These are phyloP conservation scores for Nissolia schottii DNA, from an alignment of 306 rosid species.

Conservation along the genomic window DNA sequence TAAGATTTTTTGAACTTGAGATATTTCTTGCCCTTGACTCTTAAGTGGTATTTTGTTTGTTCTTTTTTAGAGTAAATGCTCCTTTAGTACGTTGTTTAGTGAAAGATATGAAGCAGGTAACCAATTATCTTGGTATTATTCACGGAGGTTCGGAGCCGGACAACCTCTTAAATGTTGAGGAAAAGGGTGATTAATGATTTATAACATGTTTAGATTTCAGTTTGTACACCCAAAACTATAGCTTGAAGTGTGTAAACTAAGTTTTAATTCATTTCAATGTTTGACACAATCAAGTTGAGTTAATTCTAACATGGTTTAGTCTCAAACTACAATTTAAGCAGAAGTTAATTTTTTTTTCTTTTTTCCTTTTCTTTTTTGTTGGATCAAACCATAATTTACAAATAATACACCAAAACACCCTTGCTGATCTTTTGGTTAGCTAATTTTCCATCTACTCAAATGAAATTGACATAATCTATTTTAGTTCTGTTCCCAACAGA, in stretches of 20 bases:
- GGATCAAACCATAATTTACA: too few relatives aligned
- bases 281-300: neutral
- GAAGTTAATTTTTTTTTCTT: too few relatives aligned
- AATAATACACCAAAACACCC: too few relatives aligned
- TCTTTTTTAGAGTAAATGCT: neutral
- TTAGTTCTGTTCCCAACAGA: neutral
- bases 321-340: too few relatives aligned
- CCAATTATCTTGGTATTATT: neutral
- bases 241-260: too few relatives aligned
- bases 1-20: too few relatives aligned
- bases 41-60: neutral
- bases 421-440: neutral
- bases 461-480: neutral
- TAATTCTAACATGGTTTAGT: too few relatives aligned
- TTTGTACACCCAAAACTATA: too few relatives aligned
- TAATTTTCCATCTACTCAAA: neutral
- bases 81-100: neutral
- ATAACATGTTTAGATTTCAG: neutral
- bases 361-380: too few relatives aligned
- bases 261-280: neutral
- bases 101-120: neutral
- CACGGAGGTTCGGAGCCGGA: neutral
- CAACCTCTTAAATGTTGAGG: neutral
- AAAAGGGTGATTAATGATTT: neutral
- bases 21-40: too few relatives aligned